Evolutionary conservation across 2,329 filamentous ascomycete genomes (phyloP), one percentile per base, ranked within the genome.

Genomic region (Thielaviopsis euricoi): DNA sequence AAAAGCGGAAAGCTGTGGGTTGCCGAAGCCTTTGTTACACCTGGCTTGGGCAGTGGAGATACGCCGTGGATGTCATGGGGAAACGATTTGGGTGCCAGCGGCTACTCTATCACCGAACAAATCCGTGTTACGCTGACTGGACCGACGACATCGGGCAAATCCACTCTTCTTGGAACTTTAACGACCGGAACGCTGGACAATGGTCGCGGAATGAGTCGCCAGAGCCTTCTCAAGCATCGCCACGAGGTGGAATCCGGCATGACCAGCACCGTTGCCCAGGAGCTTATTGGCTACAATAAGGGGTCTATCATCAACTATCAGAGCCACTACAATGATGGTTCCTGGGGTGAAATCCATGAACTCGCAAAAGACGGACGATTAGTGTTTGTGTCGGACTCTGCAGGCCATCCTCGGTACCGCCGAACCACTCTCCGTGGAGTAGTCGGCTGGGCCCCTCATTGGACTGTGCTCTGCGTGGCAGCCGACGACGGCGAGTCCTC

Each of bases 381-480:
- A 3, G 88, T 93, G 5, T 90, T 96, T 63, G 75, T 97, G 6
- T 88, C 89, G 0, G 93, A 98, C 69, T 94, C 91, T 52, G 91
- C 91, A 17, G 93, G 93, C 0, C 87, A 95, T 62, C 85, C 90
- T 43, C 82, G 89, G 51, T 98, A 93, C 69, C 81, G 89, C 53
- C 83, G 93, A 58, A 97, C 91, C 6, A 91, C 89, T 2, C 75
- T 97, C 56, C 81, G 91, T 60, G 89, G 90, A 0, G 75, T 98
- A n/a, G 79, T 98, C 62, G 93, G 90, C 52, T 97, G 93, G 90
- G 87, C 87, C 43, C 93, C 93, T 9, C 89, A 97, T 67, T 98
- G 93, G 85, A 89, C 87, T 1, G 70, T 95, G 22, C 76, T 97
- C 1, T 96, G 94, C 64, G 82, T 97, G 61, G 83, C 89, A 52